Conservation (phyloP, 331 rosid species). For the Ulmus americana region DNA sequence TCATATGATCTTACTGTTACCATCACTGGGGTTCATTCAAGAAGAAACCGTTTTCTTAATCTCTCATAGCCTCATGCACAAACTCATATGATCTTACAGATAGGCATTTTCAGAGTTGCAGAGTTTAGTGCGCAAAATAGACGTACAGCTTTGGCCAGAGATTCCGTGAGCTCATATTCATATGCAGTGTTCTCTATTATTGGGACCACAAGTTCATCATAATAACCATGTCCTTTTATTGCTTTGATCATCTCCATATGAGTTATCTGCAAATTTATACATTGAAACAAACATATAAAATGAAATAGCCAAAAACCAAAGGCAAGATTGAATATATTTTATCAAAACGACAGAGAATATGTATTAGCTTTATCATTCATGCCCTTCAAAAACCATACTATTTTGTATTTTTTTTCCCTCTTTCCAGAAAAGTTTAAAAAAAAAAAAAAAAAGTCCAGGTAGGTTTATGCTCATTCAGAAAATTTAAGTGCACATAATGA, state of each 20-base stretch:
- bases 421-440: no score
- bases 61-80: neutral
- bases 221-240: slow-evolving; percentile 94
- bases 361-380: neutral
- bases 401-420: no score
- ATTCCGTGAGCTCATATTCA: slow-evolving; percentile 80
- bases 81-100: neutral
- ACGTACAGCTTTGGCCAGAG: slow-evolving; percentile 94
- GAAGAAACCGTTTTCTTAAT: neutral
- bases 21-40: neutral
- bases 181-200: slow-evolving; percentile 85
- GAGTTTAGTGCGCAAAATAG: slow-evolving; percentile 7
- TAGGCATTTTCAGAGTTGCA: neutral
- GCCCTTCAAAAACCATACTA: neutral
- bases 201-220: slow-evolving; percentile 94
- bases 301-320: slow-evolving; percentile 3
- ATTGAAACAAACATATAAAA: slow-evolving; percentile 16
- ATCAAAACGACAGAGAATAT: neutral
- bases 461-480: no score
- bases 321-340: slow-evolving; percentile 12
- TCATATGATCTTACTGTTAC: neutral
- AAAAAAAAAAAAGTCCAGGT: no score
- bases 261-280: slow-evolving; percentile 62
- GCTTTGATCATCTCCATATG: slow-evolving; percentile 99
- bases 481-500: no score